phyloP scores from a whole-genome alignment of 2,329 filamentous ascomycete genomes.

The Trichoderma simmonsii region DNA sequence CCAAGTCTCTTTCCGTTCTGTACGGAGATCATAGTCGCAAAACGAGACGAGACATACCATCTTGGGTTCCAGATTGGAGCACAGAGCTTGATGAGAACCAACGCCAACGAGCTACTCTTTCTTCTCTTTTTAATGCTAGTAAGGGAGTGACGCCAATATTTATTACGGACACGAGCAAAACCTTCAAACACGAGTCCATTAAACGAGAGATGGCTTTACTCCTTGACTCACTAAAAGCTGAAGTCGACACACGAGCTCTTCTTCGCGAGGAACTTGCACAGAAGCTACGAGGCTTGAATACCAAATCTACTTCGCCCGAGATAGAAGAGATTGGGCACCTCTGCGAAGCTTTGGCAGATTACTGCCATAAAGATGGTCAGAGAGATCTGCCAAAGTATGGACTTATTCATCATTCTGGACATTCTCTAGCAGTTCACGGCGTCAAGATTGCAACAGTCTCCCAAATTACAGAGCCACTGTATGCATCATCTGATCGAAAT shows the following conservation, averaged over 20 bases:
- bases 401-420: neutral
- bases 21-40: neutral
- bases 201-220: neutral
- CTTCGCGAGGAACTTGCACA: neutral
- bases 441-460: neutral
- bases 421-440: neutral
- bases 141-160: neutral
- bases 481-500: neutral
- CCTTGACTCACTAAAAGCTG: neutral
- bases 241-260: neutral
- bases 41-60: neutral
- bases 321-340: neutral
- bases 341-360: neutral
- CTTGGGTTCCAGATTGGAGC: neutral
- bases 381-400: neutral
- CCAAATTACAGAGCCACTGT: neutral
- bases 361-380: neutral
- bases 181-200: neutral
- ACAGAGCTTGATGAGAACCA: neutral
- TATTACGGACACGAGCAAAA: neutral
- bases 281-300: neutral
- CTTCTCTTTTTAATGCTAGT: neutral
- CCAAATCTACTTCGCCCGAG: rapidly evolving
- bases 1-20: neutral
- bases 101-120: neutral